Evolutionary conservation across 768 basidiomycete genomes (phyloP).

Genomic region (Crassisporium funariophilum): DNA sequence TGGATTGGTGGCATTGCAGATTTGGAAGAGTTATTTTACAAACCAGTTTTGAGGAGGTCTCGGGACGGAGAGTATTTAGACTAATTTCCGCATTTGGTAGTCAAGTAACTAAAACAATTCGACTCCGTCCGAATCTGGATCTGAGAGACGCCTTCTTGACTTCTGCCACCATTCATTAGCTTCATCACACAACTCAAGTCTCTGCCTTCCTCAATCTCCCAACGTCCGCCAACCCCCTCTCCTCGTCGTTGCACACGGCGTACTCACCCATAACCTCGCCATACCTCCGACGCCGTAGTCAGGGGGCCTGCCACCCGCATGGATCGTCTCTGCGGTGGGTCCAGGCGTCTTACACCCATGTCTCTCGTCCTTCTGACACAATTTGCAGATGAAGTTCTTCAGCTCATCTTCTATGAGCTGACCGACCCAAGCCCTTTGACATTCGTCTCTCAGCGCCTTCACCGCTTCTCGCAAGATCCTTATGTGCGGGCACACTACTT

Average conservation of each 20-base stretch:
- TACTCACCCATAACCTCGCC: conserved; percentile 9
- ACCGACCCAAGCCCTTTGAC: conserved; percentile 63
- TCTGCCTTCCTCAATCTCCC: conserved; percentile 12
- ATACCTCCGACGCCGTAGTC: conserved; percentile 15
- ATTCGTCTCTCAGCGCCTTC: conserved; percentile 57
- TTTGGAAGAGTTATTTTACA: conserved; percentile 50
- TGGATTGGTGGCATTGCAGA: conserved; percentile 78
- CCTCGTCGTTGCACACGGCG: conserved; percentile 10
- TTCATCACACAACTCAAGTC: conserved; percentile 22
- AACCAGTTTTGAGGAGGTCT: conserved; percentile 35
- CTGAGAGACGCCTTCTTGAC: conserved; percentile 26
- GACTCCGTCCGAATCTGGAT: conserved; percentile 46
- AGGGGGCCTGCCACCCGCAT: conserved; percentile 33
- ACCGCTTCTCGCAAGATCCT: conserved; percentile 67
- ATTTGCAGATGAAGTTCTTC: conserved; percentile 61
- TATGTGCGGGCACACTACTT: conserved; percentile 81
- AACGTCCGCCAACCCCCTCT: conserved; percentile 9
- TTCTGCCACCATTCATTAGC: conserved; percentile 29
- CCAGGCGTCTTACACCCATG: conserved; percentile 15
- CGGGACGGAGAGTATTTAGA: conserved; percentile 23
- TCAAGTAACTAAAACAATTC: conserved; percentile 47
- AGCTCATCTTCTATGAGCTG: conserved; percentile 73
- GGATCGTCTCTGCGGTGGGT: conserved; percentile 71
- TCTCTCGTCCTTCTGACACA: conserved; percentile 13
- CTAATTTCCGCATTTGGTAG: conserved; percentile 33